A percentile compares a stretch with the other conserved stretches of the same genome.
phyloP scores from a whole-genome alignment of 129 eudicot genomes.

The Chrysanthemum makinoi region DNA sequence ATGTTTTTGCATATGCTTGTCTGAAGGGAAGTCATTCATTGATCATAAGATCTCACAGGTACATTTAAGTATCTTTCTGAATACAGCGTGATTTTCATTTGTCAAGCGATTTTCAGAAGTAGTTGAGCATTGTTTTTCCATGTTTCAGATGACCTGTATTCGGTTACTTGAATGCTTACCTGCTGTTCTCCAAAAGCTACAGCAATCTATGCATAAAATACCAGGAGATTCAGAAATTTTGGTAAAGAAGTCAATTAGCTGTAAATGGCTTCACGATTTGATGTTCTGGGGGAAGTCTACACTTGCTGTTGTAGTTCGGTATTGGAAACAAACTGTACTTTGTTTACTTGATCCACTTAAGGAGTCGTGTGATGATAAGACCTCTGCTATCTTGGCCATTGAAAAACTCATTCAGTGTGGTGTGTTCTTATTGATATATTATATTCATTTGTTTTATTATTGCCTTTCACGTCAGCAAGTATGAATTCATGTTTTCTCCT shows the following conservation, averaged over 20 bases:
- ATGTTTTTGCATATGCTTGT: constrained; percentile 63
- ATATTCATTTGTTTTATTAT: background rate
- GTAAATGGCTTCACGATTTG: constrained; percentile 76
- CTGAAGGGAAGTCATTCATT: constrained; percentile 71
- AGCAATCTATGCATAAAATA: constrained; percentile 31
- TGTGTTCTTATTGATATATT: constrained; percentile 30
- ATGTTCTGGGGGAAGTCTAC: constrained; percentile 90
- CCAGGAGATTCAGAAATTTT: constrained; percentile 29
- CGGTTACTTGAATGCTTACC: constrained; percentile 87
- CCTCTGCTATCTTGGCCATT: constrained; percentile 45
- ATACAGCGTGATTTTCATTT: constrained; percentile 6
- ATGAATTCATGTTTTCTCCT: constrained; percentile 14
- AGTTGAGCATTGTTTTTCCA: constrained; percentile 18
- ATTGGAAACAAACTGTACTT: constrained; percentile 78
- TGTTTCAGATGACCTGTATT: constrained; percentile 89
- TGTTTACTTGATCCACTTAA: constrained; percentile 62
- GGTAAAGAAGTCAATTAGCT: constrained; percentile 33
- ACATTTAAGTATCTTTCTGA: constrained; percentile 15
- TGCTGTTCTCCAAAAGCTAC: constrained; percentile 53
- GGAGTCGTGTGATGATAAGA: constrained; percentile 42
- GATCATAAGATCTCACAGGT: constrained; percentile 85
- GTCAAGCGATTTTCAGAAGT: background rate
- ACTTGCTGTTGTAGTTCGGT: constrained; percentile 66
- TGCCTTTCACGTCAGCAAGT: constrained; percentile 9
- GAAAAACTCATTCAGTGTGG: constrained; percentile 64